A percentile compares a stretch with the other conserved stretches of the same genome.
phyloP scores from a whole-genome alignment of 352 stramenopile species.

The Globisporangium ultimum region DNA sequence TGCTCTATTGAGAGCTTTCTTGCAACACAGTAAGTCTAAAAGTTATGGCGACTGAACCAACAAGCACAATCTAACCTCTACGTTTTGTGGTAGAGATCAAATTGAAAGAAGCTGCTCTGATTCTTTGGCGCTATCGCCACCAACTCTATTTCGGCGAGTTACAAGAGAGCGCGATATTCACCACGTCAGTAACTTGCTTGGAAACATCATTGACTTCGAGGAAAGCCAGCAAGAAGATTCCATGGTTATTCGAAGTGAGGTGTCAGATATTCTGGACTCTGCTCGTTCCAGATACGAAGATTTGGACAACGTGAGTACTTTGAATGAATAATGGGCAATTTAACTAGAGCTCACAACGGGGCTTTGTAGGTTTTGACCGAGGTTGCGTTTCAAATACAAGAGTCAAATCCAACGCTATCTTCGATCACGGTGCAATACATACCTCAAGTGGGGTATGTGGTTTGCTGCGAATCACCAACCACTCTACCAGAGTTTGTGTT shows the following conservation, averaged over 20 bases:
- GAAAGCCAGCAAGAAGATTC: conserved; percentile 58
- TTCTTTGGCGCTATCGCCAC: conserved; percentile 9
- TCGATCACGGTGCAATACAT: conserved; percentile 86
- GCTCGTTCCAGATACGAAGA: conserved; percentile 70
- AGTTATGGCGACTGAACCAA: not conserved
- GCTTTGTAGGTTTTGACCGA: conserved; percentile 70
- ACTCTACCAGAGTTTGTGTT: conserved; percentile 77
- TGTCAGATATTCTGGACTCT: conserved; percentile 70
- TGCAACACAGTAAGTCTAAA: conserved; percentile 40
- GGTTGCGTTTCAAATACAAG: conserved; percentile 79
- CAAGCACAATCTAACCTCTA: conserved; percentile 2
- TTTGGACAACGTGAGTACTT: conserved; percentile 67
- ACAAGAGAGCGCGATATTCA: conserved; percentile 37
- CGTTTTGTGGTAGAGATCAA: conserved; percentile 18
- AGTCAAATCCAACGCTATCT: conserved; percentile 60
- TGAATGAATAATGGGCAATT: no score
- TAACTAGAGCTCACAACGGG: not conserved
- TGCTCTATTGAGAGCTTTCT: conserved; percentile 61
- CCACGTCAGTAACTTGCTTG: conserved; percentile 73
- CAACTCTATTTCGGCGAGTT: conserved; percentile 29
- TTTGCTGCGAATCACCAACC: conserved; percentile 71
- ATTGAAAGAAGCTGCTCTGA: conserved; percentile 17
- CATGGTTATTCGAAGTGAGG: conserved; percentile 63
- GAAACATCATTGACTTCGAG: conserved; percentile 83
- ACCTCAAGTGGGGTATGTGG: conserved; percentile 84